Base-by-base conservation (phyloP, 2,329 filamentous ascomycete genomes). In the Aspergillus transmontanensis region DNA sequence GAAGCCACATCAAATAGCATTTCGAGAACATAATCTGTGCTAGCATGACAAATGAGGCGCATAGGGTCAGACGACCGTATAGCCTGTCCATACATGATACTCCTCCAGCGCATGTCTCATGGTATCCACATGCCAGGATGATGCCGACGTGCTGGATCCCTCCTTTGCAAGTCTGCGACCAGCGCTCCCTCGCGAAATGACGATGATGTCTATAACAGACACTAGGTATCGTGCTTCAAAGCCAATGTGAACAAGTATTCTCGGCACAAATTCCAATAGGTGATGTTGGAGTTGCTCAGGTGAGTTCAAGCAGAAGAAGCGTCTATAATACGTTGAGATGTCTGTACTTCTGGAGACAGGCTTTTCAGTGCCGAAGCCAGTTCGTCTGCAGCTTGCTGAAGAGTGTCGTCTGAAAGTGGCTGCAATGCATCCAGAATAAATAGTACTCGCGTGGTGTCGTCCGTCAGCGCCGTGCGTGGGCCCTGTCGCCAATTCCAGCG, bases 401-500 rank as follows among this genome's bases (percentile, higher is more conserved):
- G 46, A 28, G 16, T 6, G 5, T 50, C 26, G 16, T 50, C 7
- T 2, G 46, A 50, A 32, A 50, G 46, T 3, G 46, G 46, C 7
- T 28, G 10, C 16, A 50, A 30, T n/a, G 46, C 46, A n/a, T 50
- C 46, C 26, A 50, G 26, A 10, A 50, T 50, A 1, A 50, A 50
- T 0, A 50, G 16, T 9, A 30, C 46, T 19, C 70, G 69, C 7
- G 71, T 76, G 4, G 75, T 79, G 3, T 69, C 64, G 59, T 78
- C 74, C 16, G 62, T 71, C 59, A 80, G 65, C 3, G 72, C 75
- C 4, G 78, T 80, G 28, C 77, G 62, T 1, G 74, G 69, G 28
- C 77, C 74, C 64, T 79, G 78, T 28, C 78, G 64, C 77, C 78
- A 80, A 64, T 79, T 79, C 78, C 76, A 80, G 7, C 75, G 60